These are phyloP conservation scores for Fusarium sororula DNA, from an alignment of 2,329 filamentous ascomycete genomes.

Conservation along the genomic window DNA sequence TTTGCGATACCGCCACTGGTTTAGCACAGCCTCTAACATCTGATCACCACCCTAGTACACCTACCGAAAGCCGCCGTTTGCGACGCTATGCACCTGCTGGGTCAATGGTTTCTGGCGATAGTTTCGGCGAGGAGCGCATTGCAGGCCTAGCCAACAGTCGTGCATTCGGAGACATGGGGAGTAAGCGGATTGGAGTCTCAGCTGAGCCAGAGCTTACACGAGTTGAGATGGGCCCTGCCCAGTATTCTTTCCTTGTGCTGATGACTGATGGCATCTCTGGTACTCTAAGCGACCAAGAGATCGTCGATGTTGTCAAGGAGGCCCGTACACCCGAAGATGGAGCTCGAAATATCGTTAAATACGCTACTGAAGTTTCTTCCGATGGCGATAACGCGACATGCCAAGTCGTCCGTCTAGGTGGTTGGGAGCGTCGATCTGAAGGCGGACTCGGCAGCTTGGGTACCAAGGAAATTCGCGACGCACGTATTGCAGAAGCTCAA, in stretches of 20 bases:
- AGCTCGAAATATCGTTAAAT: slow-evolving; percentile 79
- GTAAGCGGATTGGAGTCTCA: slow-evolving; percentile 91
- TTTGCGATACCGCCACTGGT: slow-evolving; percentile 88
- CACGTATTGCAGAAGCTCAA: slow-evolving; percentile 79
- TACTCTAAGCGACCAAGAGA: slow-evolving; percentile 88
- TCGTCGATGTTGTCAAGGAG: slow-evolving; percentile 96
- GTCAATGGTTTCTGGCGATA: slow-evolving; percentile 85
- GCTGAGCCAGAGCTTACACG: slow-evolving; percentile 90
- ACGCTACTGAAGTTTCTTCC: slow-evolving; percentile 83
- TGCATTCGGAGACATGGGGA: slow-evolving; percentile 90
- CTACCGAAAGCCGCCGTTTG: slow-evolving; percentile 82
- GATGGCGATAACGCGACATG: slow-evolving; percentile 76
- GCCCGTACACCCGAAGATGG: slow-evolving; percentile 89
- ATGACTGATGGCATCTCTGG: slow-evolving; percentile 90
- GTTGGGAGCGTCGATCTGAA: slow-evolving; percentile 78
- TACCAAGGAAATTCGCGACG: slow-evolving; percentile 91
- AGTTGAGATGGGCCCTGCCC: slow-evolving; percentile 80
- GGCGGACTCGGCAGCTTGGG: slow-evolving; percentile 89
- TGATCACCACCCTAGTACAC: slow-evolving; percentile 91
- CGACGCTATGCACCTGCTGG: slow-evolving; percentile 81
- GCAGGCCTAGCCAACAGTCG: slow-evolving; percentile 92
- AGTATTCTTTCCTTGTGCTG: slow-evolving; percentile 90
- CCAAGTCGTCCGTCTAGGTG: slow-evolving; percentile 72
- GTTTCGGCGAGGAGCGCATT: slow-evolving; percentile 96
- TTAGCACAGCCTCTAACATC: slow-evolving; percentile 83